Evolutionary conservation across 345 rosid genomes (phyloP).

Genomic region (Citrus sp.): DNA sequence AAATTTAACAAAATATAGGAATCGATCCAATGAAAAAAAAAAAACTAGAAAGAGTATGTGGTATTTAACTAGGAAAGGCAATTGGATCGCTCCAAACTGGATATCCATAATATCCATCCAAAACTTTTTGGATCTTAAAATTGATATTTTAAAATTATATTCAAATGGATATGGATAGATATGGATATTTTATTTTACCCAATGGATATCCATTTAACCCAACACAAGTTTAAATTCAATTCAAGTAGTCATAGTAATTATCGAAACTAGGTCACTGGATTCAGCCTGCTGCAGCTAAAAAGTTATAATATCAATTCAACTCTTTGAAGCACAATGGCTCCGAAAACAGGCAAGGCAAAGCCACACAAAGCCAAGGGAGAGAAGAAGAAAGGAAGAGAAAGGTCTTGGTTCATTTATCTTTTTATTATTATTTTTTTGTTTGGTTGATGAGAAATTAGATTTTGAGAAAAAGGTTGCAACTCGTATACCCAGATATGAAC

Average conservation of each 20-base stretch:
- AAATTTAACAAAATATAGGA: too few species aligned
- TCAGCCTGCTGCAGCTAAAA: background rate
- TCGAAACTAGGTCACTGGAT: background rate
- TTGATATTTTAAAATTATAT: too few species aligned
- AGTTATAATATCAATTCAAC: background rate
- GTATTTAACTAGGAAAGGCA: too few species aligned
- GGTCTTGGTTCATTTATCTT: slow-evolving; percentile 24
- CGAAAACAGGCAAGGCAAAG: slow-evolving; percentile 76
- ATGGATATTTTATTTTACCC: too few species aligned
- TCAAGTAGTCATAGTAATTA: slow-evolving; percentile 15
- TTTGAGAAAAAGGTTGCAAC: background rate
- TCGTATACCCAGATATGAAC: background rate
- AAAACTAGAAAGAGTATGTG: too few species aligned
- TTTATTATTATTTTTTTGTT: background rate
- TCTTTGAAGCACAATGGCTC: slow-evolving; percentile 59
- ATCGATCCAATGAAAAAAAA: too few species aligned
- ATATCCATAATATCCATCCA: too few species aligned
- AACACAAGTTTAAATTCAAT: slow-evolving; percentile 14
- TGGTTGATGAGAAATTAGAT: background rate
- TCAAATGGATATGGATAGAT: too few species aligned
- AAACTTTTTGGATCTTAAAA: too few species aligned
- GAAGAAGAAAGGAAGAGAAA: slow-evolving; percentile 88
- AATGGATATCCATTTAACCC: too few species aligned
- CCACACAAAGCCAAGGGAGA: slow-evolving; percentile 74
- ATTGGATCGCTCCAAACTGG: too few species aligned